phyloP scores from a whole-genome alignment of 257 asterid species.

The Jasminum sambac region DNA sequence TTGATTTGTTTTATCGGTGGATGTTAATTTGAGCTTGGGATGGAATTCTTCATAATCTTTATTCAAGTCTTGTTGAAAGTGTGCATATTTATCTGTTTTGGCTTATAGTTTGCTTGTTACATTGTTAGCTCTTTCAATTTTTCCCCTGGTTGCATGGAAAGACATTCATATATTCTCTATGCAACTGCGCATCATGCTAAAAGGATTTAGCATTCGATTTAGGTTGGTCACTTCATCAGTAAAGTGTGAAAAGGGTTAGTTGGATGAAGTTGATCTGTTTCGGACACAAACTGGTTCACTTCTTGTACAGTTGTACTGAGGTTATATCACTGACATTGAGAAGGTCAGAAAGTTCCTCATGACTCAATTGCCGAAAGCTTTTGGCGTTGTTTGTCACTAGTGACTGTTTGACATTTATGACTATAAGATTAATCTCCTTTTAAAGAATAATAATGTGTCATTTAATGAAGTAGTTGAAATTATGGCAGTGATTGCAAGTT shows the following conservation, averaged over 20 bases:
- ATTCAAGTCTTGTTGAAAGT: not conserved
- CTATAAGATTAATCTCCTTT: not conserved
- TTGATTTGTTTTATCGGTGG: conserved; percentile 17
- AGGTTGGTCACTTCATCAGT: not conserved
- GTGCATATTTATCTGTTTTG: conserved; percentile 10
- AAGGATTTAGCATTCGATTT: not conserved
- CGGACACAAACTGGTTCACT: not conserved
- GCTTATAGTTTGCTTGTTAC: conserved; percentile 2
- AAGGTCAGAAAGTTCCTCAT: not conserved
- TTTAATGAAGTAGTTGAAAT: not conserved
- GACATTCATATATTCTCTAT: not conserved
- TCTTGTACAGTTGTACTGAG: not conserved
- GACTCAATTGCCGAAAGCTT: not conserved
- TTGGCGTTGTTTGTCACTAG: not conserved
- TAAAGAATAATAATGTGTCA: not conserved
- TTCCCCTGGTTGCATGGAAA: not conserved
- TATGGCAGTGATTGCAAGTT: not conserved
- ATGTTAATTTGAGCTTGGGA: conserved; percentile 12
- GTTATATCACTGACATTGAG: not conserved
- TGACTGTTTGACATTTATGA: not conserved
- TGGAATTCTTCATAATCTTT: conserved; percentile 11
- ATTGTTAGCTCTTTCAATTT: not conserved
- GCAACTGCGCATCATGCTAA: not conserved
- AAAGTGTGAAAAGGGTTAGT: not conserved
- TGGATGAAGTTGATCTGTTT: not conserved